Evolutionary conservation across 1,284 basidiomycete species (phyloP).

Genomic region (Microstroma glucosiphilum): DNA sequence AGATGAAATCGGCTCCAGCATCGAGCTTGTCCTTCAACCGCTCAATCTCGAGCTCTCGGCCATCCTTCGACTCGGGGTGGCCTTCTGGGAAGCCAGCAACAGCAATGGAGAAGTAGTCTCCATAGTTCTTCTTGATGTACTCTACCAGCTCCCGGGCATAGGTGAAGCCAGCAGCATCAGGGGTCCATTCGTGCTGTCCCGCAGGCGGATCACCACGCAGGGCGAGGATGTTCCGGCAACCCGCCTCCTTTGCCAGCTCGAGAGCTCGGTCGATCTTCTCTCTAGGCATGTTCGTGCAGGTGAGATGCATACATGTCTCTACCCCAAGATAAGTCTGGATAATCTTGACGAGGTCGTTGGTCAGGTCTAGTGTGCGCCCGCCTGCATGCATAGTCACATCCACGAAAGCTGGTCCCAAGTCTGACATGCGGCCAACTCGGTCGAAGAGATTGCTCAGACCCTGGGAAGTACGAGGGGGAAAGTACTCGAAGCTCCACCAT

Average conservation of each 20-base stretch:
- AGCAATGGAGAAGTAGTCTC: slow-evolving; percentile 49
- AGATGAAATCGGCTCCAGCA: slow-evolving; percentile 79
- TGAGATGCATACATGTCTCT: slow-evolving; percentile 51
- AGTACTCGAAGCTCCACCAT: slow-evolving; percentile 75
- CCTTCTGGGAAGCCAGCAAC: slow-evolving; percentile 60
- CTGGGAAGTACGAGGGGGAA: slow-evolving; percentile 89
- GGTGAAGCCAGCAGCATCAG: slow-evolving; percentile 41
- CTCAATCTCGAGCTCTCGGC: slow-evolving; percentile 62
- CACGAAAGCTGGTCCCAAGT: slow-evolving; percentile 91
- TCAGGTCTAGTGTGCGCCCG: slow-evolving; percentile 65
- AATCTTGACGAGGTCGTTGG: slow-evolving; percentile 78
- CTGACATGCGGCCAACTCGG: slow-evolving; percentile 95
- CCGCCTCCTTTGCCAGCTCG: slow-evolving; percentile 81
- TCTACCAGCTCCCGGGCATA: slow-evolving; percentile 45
- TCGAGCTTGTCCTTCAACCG: slow-evolving; percentile 83
- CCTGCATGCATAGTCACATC: slow-evolving; percentile 99
- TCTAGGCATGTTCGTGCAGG: slow-evolving; percentile 63
- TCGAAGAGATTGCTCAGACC: slow-evolving; percentile 58
- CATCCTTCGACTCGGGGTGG: slow-evolving; percentile 54
- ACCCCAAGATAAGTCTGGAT: slow-evolving; percentile 50
- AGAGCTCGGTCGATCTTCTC: slow-evolving; percentile 88
- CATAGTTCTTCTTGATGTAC: slow-evolving; percentile 46
- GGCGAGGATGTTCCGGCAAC: slow-evolving; percentile 86
- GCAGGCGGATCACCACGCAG: slow-evolving; percentile 12
- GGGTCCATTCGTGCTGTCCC: slow-evolving; percentile 15